Evolutionary conservation across 176 grass and related monocot genomes (phyloP).

Genomic region (Zea luxurians): DNA sequence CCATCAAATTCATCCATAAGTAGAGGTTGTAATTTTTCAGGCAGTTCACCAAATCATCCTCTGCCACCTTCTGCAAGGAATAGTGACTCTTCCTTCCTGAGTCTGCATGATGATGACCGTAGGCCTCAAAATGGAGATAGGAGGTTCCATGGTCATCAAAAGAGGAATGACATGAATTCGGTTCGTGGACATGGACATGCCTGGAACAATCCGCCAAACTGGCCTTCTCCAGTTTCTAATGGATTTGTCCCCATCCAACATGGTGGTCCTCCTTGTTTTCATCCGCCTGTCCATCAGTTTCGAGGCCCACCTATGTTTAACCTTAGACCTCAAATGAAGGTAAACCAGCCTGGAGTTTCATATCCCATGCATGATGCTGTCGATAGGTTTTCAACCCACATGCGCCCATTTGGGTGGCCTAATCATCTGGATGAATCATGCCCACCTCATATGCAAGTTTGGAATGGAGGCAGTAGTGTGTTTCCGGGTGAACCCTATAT

Average conservation of each 20-base stretch:
- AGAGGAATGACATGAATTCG: constrained; percentile 66
- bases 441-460: constrained; percentile 71
- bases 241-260: constrained; percentile 83
- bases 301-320: constrained; percentile 71
- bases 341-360: constrained; percentile 71
- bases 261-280: constrained; percentile 79
- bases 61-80: constrained; percentile 52
- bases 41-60: constrained; percentile 61
- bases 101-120: constrained; percentile 67
- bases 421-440: constrained; percentile 72
- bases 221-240: constrained; percentile 76
- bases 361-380: constrained; percentile 87
- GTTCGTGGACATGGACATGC: constrained; percentile 63
- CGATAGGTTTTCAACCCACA: constrained; percentile 71
- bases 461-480: constrained; percentile 58
- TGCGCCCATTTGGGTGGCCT: constrained; percentile 85
- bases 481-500: constrained; percentile 63
- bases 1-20: constrained; percentile 69
- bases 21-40: constrained; percentile 56
- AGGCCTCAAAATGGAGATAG: constrained; percentile 63
- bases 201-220: constrained; percentile 79
- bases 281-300: constrained; percentile 70
- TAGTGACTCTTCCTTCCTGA: constrained; percentile 59
- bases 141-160: constrained; percentile 62
- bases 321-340: constrained; percentile 74